Evolutionary conservation across 2,329 filamentous ascomycete genomes (phyloP).

Genomic region (Paecilomyces variotii): DNA sequence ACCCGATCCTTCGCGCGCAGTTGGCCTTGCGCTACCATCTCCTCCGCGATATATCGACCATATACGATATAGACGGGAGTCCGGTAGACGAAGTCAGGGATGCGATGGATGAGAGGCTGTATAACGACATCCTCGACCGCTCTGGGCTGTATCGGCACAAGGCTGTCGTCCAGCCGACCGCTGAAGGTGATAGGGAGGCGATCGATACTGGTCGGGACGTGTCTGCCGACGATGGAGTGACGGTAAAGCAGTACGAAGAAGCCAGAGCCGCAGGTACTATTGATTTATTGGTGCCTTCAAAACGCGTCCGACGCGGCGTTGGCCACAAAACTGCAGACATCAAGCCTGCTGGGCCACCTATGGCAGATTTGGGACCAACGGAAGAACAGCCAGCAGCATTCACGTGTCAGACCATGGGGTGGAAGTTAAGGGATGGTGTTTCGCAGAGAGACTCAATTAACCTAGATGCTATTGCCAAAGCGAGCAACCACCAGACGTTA

Average conservation of each 20-base stretch:
- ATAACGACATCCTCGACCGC: constrained; percentile 89
- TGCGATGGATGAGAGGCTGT: constrained; percentile 77
- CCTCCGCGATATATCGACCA: constrained; percentile 69
- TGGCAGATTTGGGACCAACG: constrained; percentile 55
- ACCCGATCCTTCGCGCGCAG: constrained; percentile 83
- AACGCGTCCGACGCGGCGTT: constrained; percentile 37
- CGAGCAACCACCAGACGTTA: constrained; percentile 60
- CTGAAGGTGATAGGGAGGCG: constrained; percentile 73
- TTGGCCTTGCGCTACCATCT: constrained; percentile 79
- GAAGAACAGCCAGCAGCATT: constrained; percentile 65
- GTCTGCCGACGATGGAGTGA: constrained; percentile 58
- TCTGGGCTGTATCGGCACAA: constrained; percentile 87
- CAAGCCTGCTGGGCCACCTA: constrained; percentile 37
- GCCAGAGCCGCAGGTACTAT: constrained; percentile 52
- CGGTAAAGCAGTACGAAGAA: constrained; percentile 67
- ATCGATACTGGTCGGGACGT: constrained; percentile 79
- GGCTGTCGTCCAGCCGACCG: constrained; percentile 57
- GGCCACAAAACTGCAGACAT: constrained; percentile 44
- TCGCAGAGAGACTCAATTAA: constrained; percentile 60
- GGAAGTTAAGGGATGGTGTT: constrained; percentile 61
- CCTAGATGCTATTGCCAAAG: constrained; percentile 57
- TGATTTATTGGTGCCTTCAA: constrained; percentile 34
- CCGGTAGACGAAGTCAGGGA: constrained; percentile 73
- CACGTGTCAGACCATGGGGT: constrained; percentile 74
- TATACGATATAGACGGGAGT: constrained; percentile 63